Conservation (phyloP, 768 basidiomycete species). For the Hygrocybe punicea region DNA sequence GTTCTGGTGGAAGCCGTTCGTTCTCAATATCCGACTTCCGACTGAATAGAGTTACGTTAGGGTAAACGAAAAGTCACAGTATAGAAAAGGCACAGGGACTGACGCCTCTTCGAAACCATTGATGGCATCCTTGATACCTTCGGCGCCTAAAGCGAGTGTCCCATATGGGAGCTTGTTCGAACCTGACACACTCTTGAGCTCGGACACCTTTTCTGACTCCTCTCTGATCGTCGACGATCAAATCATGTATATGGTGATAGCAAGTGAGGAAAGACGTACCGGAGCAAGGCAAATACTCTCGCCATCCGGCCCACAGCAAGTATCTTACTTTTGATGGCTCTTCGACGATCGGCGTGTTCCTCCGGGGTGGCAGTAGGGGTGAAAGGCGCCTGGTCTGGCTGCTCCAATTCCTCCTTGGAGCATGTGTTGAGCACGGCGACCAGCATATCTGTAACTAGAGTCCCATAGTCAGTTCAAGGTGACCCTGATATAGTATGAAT, state of each 20-base stretch:
- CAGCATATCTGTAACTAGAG: conserved; percentile 95
- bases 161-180: conserved; percentile 77
- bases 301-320: conserved; percentile 96
- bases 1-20: conserved; percentile 93
- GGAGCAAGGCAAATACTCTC: conserved; percentile 89
- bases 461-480: not conserved
- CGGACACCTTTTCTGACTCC: conserved; percentile 96
- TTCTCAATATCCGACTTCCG: conserved; percentile 99
- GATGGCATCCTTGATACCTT: conserved; percentile 94
- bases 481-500: conserved; percentile 1
- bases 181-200: conserved; percentile 88
- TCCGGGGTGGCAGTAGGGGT: conserved; percentile 42
- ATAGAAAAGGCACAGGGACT: conserved; percentile 33
- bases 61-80: not conserved
- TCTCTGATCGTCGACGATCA: conserved; percentile 52
- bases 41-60: conserved; percentile 36
- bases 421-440: conserved; percentile 95
- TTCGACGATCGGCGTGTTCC: conserved; percentile 68
- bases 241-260: not conserved
- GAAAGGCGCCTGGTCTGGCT: conserved; percentile 63
- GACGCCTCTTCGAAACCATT: conserved; percentile 94
- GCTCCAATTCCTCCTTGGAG: conserved; percentile 93
- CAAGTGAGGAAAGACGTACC: conserved; percentile 51
- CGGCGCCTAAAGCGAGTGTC: conserved; percentile 79
- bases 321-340: conserved; percentile 97